Percentiles rank a stretch among this genome's conserved stretches.
phyloP scores from a whole-genome alignment of 106 monocot genomes.

The Platanthera guangdongensis region DNA sequence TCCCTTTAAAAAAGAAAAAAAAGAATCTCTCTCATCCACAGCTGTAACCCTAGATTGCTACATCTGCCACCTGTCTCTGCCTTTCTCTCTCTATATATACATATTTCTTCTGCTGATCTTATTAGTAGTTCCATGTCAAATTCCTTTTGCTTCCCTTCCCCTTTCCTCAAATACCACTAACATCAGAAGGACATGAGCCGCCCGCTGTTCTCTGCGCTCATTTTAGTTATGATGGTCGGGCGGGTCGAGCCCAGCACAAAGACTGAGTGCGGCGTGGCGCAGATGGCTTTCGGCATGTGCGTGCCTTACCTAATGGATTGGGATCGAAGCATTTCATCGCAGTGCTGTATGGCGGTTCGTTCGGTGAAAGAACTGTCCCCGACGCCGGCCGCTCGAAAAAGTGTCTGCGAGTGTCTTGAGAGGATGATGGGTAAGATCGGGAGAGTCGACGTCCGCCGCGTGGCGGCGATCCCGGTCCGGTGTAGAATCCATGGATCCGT shows the following conservation, averaged over 20 bases:
- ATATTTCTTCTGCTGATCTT: no score
- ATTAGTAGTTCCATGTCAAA: background rate
- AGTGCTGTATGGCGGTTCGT: constrained; percentile 4
- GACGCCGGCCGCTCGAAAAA: background rate
- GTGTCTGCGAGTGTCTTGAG: constrained; percentile 1
- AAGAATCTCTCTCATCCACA: no score
- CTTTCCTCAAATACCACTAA: background rate
- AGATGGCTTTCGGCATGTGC: constrained; percentile 11
- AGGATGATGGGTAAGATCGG: constrained; percentile 5
- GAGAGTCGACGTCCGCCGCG: background rate
- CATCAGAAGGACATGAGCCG: background rate
- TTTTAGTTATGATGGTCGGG: background rate
- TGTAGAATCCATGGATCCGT: constrained; percentile 1
- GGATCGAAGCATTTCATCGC: background rate
- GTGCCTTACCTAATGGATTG: constrained; percentile 10
- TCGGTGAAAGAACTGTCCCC: constrained; percentile 10
- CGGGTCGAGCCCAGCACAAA: constrained; percentile 4
- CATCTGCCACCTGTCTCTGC: no score
- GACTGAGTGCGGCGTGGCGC: constrained; percentile 11
- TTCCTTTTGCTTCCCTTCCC: background rate
- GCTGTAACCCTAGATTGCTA: no score
- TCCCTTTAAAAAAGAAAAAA: no score
- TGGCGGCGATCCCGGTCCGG: background rate
- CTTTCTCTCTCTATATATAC: no score
- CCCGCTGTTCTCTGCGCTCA: background rate